Evolutionary conservation across 192 early-diverging fungal species (phyloP).

Genomic region (Lunasporangiospora selenospora): DNA sequence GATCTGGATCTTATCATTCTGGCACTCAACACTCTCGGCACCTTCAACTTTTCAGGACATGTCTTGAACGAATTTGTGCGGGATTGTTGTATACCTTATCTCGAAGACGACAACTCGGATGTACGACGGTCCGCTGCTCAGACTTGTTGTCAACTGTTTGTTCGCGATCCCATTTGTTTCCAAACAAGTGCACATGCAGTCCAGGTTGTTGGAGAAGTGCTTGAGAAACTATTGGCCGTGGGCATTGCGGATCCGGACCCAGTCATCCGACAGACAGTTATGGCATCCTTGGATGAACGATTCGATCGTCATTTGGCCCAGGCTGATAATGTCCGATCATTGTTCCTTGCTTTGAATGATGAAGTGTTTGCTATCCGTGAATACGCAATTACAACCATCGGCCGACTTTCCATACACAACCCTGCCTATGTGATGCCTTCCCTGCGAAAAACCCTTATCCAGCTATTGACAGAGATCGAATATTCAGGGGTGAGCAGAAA

Average conservation of each 20-base stretch:
- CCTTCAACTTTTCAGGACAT: constrained; percentile 84
- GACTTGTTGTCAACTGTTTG: constrained; percentile 84
- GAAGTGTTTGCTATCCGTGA: constrained; percentile 89
- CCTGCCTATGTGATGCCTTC: constrained; percentile 94
- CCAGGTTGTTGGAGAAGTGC: constrained; percentile 83
- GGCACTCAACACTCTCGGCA: constrained; percentile 82
- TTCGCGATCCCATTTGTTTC: constrained; percentile 82
- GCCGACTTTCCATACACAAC: constrained; percentile 84
- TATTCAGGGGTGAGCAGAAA: constrained; percentile 83
- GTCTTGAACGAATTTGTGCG: constrained; percentile 91
- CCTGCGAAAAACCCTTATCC: constrained; percentile 83
- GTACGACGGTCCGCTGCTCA: constrained; percentile 87
- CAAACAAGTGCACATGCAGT: constrained; percentile 78
- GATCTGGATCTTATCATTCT: constrained; percentile 81
- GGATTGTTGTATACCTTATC: constrained; percentile 82
- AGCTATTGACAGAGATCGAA: constrained; percentile 91
- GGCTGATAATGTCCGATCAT: constrained; percentile 86
- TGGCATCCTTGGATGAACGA: constrained; percentile 77
- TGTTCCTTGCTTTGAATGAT: constrained; percentile 92
- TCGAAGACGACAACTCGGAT: constrained; percentile 77
- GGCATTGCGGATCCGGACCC: constrained; percentile 89
- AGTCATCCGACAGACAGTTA: constrained; percentile 76
- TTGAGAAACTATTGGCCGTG: constrained; percentile 88
- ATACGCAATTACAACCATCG: constrained; percentile 84
- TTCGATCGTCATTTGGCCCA: constrained; percentile 93